phyloP scores from a whole-genome alignment of 495 filamentous ascomycete species.

The Barbatosphaeria neglecta region DNA sequence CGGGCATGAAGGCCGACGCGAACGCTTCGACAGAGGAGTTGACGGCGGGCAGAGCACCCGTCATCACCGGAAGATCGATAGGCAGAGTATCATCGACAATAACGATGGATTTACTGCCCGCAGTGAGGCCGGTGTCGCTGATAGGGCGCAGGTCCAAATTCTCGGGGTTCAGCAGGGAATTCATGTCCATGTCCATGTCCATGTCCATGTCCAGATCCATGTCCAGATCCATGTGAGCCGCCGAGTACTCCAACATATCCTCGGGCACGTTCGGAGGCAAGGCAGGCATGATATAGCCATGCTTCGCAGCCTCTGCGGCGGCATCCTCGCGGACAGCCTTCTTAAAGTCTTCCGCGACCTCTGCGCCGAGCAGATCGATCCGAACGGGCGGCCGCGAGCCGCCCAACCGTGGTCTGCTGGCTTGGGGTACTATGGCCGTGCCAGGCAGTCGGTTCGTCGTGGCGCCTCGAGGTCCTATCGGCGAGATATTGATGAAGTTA shows the following conservation, averaged over 20 bases:
- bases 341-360: slow-evolving; percentile 62
- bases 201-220: slow-evolving; percentile 26
- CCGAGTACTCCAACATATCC: slow-evolving; percentile 13
- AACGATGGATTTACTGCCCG: slow-evolving; percentile 74
- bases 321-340: slow-evolving; percentile 49
- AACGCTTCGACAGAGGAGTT: slow-evolving; percentile 39
- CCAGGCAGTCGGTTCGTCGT: slow-evolving; percentile 41
- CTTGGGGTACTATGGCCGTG: slow-evolving; percentile 43
- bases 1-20: slow-evolving; percentile 32
- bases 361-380: slow-evolving; percentile 73
- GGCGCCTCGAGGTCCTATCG: slow-evolving; percentile 37
- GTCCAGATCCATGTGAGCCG: slow-evolving; percentile 22
- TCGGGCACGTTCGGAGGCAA: slow-evolving; percentile 1
- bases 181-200: slow-evolving; percentile 21
- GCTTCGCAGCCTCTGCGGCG: slow-evolving; percentile 26
- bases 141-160: slow-evolving; percentile 14
- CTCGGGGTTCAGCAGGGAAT: slow-evolving; percentile 11
- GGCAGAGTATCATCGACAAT: slow-evolving; percentile 65
- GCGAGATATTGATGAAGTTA: slow-evolving; percentile 36
- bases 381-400: slow-evolving; percentile 31
- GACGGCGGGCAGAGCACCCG: slow-evolving; percentile 28
- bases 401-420: slow-evolving; percentile 26
- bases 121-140: slow-evolving; percentile 49
- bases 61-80: slow-evolving; percentile 30
- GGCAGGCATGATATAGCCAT: slow-evolving; percentile 8